These are phyloP conservation scores for Zhuliangozyma parablackwelliae DNA, from an alignment of 1,139 yeast species.

Conservation along the genomic window DNA sequence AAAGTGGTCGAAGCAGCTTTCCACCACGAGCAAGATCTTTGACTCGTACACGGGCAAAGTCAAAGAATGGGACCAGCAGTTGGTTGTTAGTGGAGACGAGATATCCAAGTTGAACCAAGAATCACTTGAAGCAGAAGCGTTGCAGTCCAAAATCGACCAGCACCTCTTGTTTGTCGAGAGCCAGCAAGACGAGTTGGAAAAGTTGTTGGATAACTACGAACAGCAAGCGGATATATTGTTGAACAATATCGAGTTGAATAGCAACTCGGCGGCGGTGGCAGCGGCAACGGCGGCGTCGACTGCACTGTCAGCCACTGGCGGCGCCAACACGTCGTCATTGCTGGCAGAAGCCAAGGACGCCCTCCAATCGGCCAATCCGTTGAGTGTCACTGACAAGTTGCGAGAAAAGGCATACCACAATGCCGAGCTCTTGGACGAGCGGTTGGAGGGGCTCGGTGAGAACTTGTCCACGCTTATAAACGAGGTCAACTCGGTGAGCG, in stretches of 20 bases:
- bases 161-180: slow-evolving; percentile 79
- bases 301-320: not conserved
- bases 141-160: slow-evolving; percentile 83
- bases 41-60: slow-evolving; percentile 73
- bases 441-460: slow-evolving; percentile 70
- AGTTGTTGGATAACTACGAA: slow-evolving; percentile 79
- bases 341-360: not conserved
- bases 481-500: slow-evolving; percentile 85
- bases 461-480: slow-evolving; percentile 72
- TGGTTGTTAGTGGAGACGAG: slow-evolving; percentile 83
- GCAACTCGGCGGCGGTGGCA: slow-evolving; percentile 7
- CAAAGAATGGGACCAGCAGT: slow-evolving; percentile 77
- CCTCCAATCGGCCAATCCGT: slow-evolving; percentile 13
- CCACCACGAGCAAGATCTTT: slow-evolving; percentile 69
- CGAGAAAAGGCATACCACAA: slow-evolving; percentile 86
- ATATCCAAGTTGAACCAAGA: slow-evolving; percentile 75
- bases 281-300: slow-evolving; percentile 5
- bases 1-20: slow-evolving; percentile 87
- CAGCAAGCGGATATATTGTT: slow-evolving; percentile 68
- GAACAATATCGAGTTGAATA: slow-evolving; percentile 35
- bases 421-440: slow-evolving; percentile 83
- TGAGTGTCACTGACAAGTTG: slow-evolving; percentile 67
- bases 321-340: slow-evolving; percentile 3
- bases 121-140: slow-evolving; percentile 77
- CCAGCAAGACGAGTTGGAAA: slow-evolving; percentile 89